Percentiles rank a stretch among this genome's conserved stretches.
Evolutionary conservation across 345 rosid species (phyloP).

Genomic region (Salix exigua): DNA sequence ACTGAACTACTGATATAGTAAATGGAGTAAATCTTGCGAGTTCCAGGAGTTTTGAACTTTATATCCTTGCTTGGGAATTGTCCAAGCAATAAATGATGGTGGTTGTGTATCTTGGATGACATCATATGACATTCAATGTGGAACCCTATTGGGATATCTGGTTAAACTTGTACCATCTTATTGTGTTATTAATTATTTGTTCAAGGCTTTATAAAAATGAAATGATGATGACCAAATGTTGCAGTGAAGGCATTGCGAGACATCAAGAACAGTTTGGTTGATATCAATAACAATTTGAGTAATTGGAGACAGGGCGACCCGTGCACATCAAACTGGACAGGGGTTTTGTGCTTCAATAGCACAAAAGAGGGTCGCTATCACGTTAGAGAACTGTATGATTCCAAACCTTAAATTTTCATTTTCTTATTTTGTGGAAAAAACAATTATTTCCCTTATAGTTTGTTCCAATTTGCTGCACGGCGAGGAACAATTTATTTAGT

Average conservation of each 20-base stretch:
- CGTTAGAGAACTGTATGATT: constrained; percentile 64
- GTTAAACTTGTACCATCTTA: background rate
- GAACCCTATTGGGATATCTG: background rate
- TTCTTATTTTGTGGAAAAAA: background rate
- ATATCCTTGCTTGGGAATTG: background rate
- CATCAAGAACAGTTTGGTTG: constrained; percentile 51
- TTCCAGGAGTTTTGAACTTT: background rate
- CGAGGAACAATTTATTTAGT: background rate
- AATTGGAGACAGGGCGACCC: constrained; percentile 88
- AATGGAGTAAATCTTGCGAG: background rate
- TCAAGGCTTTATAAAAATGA: background rate
- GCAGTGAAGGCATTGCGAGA: constrained; percentile 64
- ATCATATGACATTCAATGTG: background rate
- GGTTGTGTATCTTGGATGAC: background rate
- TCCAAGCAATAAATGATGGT: background rate
- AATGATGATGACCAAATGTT: background rate
- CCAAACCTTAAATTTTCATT: background rate
- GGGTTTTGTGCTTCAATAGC: constrained; percentile 63
- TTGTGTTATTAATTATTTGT: background rate
- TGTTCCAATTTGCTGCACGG: background rate
- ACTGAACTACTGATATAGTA: background rate
- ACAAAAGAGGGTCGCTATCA: constrained; percentile 66
- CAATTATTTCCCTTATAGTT: background rate
- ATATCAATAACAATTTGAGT: constrained; percentile 53
- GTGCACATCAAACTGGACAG: constrained; percentile 83